phyloP scores from a whole-genome alignment of 495 filamentous ascomycete genomes.

The Neurospora cerealis region DNA sequence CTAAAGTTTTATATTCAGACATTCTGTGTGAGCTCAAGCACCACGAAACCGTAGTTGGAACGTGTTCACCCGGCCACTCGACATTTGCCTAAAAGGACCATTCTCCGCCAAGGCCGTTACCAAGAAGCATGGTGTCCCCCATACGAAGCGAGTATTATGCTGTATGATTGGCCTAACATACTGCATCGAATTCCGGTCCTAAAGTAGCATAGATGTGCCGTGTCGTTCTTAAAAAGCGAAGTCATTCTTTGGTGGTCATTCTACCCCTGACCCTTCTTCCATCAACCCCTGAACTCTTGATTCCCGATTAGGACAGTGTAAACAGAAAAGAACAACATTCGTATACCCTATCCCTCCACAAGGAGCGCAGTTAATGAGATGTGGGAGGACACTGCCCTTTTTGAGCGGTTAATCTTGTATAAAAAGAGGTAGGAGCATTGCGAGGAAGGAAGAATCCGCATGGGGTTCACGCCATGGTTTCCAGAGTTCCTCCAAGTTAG shows the following conservation, averaged over 20 bases:
- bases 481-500: background rate
- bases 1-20: background rate
- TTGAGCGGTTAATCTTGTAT: background rate
- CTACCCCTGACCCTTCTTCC: background rate
- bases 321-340: background rate
- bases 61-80: background rate
- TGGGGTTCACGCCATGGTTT: background rate
- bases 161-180: background rate
- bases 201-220: background rate
- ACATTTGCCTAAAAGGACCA: background rate
- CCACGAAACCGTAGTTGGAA: background rate
- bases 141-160: background rate
- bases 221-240: background rate
- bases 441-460: background rate
- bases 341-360: background rate
- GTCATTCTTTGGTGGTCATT: background rate
- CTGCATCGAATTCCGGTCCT: background rate
- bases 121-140: background rate
- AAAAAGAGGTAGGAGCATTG: background rate
- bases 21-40: background rate
- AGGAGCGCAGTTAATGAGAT: too few species aligned
- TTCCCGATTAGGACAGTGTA: background rate
- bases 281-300: background rate
- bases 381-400: background rate
- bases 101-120: background rate